phyloP scores from a whole-genome alignment of 192 early-diverging fungal species.

The Coemansia aciculifera region DNA sequence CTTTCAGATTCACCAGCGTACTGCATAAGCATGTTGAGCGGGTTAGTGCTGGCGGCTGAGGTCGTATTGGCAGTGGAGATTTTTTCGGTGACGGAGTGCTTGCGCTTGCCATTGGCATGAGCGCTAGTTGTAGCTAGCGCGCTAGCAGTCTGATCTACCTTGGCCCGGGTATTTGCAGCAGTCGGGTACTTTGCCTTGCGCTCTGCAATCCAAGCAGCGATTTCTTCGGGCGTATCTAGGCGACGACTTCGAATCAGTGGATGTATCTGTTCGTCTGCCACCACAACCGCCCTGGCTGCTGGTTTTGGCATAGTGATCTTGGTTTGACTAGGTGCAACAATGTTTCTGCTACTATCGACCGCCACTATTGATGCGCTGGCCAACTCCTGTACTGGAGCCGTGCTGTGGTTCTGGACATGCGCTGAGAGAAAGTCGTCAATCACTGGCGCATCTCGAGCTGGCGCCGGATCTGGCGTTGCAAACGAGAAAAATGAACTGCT shows the following conservation, averaged over 20 bases:
- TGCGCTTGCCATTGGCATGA: slow-evolving; percentile 14
- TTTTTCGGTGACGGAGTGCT: neutral
- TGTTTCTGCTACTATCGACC: neutral
- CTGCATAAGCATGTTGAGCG: slow-evolving; percentile 20
- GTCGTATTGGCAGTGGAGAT: neutral
- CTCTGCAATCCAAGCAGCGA: slow-evolving; percentile 81
- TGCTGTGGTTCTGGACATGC: slow-evolving; percentile 11
- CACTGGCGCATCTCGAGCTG: neutral
- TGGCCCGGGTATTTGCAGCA: slow-evolving; percentile 63
- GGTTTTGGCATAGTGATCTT: neutral
- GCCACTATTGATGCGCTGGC: neutral
- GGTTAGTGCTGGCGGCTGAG: slow-evolving; percentile 8
- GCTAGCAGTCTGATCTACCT: slow-evolving; percentile 31
- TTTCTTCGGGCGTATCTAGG: slow-evolving; percentile 68
- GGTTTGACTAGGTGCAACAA: neutral
- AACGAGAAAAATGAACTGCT: slow-evolving; percentile 16
- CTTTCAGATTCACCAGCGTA: slow-evolving; percentile 19
- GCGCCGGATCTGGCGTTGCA: neutral
- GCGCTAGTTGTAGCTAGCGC: neutral
- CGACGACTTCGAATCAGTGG: slow-evolving; percentile 45
- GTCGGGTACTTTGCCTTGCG: slow-evolving; percentile 80
- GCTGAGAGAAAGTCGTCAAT: slow-evolving; percentile 26
- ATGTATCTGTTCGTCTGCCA: slow-evolving; percentile 29
- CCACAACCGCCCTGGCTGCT: neutral
- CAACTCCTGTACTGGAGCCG: neutral